These are phyloP conservation scores for Diplodia scrobiculata DNA, from an alignment of 2,329 filamentous ascomycete genomes.

Conservation along the genomic window DNA sequence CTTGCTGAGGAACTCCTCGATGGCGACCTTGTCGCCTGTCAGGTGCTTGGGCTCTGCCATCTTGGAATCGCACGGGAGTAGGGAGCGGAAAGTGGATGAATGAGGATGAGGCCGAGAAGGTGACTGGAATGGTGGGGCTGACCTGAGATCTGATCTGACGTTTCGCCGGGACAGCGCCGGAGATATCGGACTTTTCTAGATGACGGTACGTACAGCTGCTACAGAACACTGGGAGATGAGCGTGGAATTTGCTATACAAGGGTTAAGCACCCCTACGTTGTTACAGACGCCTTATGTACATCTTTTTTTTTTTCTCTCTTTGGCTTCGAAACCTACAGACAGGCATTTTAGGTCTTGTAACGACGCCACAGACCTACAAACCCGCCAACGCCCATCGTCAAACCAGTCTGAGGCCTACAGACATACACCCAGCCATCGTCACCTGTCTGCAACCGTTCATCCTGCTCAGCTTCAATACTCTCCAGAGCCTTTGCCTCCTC, in stretches of 20 bases:
- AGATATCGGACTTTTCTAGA: slow-evolving; percentile 18
- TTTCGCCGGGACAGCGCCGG: slow-evolving; percentile 8
- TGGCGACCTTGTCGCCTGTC: slow-evolving; percentile 74
- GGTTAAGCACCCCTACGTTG: not conserved
- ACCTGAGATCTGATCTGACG: slow-evolving; percentile 18
- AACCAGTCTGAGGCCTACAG: slow-evolving; percentile 38
- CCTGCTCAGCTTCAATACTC: slow-evolving; percentile 31
- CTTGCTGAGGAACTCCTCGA: slow-evolving; percentile 80
- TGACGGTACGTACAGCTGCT: not conserved
- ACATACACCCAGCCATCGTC: slow-evolving; percentile 43
- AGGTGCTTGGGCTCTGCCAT: slow-evolving; percentile 60
- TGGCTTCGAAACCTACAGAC: not conserved
- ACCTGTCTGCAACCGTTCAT: slow-evolving; percentile 23
- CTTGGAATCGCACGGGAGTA: not conserved
- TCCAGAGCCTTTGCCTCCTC: slow-evolving; percentile 39
- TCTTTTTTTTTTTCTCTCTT: not conserved
- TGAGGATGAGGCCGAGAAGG: slow-evolving; percentile 13
- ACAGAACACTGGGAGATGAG: not conserved
- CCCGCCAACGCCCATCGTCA: slow-evolving; percentile 41
- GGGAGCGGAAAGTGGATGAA: slow-evolving; percentile 6
- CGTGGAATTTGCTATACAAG: not conserved
- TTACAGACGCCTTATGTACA: not conserved
- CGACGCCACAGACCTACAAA: slow-evolving; percentile 45
- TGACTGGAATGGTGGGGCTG: slow-evolving; percentile 14
- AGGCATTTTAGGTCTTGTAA: slow-evolving; percentile 34